A percentile compares a stretch with the other conserved stretches of the same genome.
These are phyloP conservation scores for Besnoitia besnoiti DNA, from an alignment of 169 alveolate genomes.

Conservation along the genomic window DNA sequence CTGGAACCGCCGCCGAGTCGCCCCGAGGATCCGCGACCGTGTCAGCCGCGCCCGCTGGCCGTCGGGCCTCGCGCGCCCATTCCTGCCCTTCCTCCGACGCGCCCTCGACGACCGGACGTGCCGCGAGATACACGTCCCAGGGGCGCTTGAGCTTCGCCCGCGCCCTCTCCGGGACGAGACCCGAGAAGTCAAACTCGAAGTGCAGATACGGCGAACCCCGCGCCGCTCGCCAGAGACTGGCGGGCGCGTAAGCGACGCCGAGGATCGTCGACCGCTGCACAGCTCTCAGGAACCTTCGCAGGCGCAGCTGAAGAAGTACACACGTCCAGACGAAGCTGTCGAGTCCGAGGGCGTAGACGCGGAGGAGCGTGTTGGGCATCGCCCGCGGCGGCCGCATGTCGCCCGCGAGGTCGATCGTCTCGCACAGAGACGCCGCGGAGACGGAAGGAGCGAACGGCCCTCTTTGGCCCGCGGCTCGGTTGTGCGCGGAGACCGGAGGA, in stretches of 20 bases:
- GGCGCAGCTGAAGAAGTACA: not conserved
- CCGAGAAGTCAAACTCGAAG: not conserved
- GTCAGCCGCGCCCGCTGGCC: not conserved
- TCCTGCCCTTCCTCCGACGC: not conserved
- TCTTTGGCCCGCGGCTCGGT: too few relatives aligned
- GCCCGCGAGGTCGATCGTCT: too few relatives aligned
- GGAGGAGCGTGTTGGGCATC: not conserved
- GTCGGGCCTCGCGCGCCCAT: not conserved
- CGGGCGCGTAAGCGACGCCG: not conserved
- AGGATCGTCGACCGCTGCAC: not conserved
- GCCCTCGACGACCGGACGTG: not conserved
- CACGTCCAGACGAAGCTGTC: conserved; percentile 1
- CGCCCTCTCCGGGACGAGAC: not conserved
- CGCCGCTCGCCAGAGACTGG: not conserved
- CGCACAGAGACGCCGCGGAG: too few relatives aligned
- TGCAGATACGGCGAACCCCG: not conserved
- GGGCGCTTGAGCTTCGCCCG: not conserved
- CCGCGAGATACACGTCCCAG: conserved; percentile 21
- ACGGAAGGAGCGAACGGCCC: too few relatives aligned
- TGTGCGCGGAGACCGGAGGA: too few relatives aligned
- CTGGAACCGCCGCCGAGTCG: not conserved
- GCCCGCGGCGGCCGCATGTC: not conserved
- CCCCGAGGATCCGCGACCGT: not conserved
- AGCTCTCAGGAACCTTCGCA: not conserved
- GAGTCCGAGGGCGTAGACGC: conserved; percentile 3